Evolutionary conservation across 768 basidiomycete genomes (phyloP).

Genomic region (Leccinellum albellum): DNA sequence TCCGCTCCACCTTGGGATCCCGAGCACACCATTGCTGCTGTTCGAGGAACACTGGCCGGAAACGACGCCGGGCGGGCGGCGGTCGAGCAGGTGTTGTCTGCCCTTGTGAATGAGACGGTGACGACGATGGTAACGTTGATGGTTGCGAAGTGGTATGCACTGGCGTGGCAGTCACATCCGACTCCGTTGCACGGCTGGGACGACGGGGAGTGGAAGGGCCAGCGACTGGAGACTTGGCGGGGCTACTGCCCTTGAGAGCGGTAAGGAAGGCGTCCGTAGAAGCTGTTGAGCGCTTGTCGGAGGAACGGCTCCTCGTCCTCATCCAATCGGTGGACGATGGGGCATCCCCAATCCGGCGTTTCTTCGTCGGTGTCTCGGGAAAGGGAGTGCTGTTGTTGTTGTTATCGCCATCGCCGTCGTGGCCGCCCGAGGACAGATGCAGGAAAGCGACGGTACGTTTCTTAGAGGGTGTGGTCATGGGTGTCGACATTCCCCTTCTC

Average conservation of each 20-base stretch:
- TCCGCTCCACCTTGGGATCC: conserved; percentile 36
- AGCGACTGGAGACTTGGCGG: conserved; percentile 5
- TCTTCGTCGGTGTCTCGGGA: conserved; percentile 44
- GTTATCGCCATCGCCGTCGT: conserved; percentile 27
- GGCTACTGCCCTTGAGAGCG: conserved; percentile 10
- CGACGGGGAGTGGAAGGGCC: conserved; percentile 26
- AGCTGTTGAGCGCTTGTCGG: conserved; percentile 1
- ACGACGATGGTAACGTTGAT: not conserved
- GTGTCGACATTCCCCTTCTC: not conserved
- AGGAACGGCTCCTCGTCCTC: conserved; percentile 8
- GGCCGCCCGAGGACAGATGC: conserved; percentile 4
- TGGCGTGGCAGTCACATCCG: not conserved
- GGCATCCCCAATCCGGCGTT: conserved; percentile 28
- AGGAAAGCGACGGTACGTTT: conserved; percentile 32
- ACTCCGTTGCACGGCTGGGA: conserved; percentile 10
- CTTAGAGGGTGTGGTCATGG: conserved; percentile 18
- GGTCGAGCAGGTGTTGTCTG: conserved; percentile 9
- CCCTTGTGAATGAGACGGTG: conserved; percentile 16
- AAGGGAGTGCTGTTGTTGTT: conserved; percentile 12
- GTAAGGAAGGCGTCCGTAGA: conserved; percentile 17
- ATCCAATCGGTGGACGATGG: conserved; percentile 11
- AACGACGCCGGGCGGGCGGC: conserved; percentile 34
- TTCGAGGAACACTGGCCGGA: conserved; percentile 48
- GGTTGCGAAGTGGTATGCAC: conserved; percentile 23
- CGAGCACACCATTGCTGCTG: conserved; percentile 44